Evolutionary conservation across 2,329 filamentous ascomycete species (phyloP).

Genomic region (Graphilbum sp.): DNA sequence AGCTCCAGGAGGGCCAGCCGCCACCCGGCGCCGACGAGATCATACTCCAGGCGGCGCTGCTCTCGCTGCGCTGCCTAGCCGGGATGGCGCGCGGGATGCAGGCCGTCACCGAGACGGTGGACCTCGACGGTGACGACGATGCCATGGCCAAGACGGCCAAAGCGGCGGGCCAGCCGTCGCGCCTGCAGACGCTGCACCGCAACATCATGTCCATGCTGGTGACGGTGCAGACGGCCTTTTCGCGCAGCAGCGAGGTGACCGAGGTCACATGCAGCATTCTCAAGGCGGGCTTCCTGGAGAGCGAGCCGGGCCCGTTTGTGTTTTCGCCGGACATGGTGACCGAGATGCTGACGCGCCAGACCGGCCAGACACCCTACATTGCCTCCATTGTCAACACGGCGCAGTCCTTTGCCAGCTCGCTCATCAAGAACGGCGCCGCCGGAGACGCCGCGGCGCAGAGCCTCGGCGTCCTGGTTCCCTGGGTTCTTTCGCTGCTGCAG

Average conservation of each 20-base stretch:
- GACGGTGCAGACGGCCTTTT: slow-evolving; percentile 34
- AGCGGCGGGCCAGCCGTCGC: slow-evolving; percentile 6
- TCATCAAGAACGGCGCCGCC: slow-evolving; percentile 29
- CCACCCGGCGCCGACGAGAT: slow-evolving; percentile 21
- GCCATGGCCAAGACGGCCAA: background rate
- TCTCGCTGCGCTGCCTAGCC: slow-evolving; percentile 49
- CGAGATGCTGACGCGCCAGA: slow-evolving; percentile 45
- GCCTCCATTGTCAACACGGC: slow-evolving; percentile 56
- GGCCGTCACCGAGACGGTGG: slow-evolving; percentile 45
- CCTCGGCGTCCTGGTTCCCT: slow-evolving; percentile 37
- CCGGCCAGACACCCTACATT: slow-evolving; percentile 44
- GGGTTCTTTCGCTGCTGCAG: slow-evolving; percentile 46
- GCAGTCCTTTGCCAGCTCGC: slow-evolving; percentile 50
- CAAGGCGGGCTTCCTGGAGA: slow-evolving; percentile 60
- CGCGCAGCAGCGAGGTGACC: slow-evolving; percentile 46
- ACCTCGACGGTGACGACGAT: slow-evolving; percentile 38
- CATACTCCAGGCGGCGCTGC: slow-evolving; percentile 31
- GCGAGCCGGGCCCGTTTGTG: slow-evolving; percentile 59
- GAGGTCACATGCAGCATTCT: slow-evolving; percentile 58
- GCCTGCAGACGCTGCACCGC: slow-evolving; percentile 22
- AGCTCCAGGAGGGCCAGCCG: slow-evolving; percentile 1
- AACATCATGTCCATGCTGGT: slow-evolving; percentile 30
- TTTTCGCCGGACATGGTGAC: slow-evolving; percentile 51
- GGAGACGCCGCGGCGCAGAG: slow-evolving; percentile 26
- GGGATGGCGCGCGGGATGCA: slow-evolving; percentile 60